Percentiles rank a stretch among this genome's conserved stretches.
Evolutionary conservation across 2,329 filamentous ascomycete species (phyloP).

Genomic region (Beauveria caledonica): DNA sequence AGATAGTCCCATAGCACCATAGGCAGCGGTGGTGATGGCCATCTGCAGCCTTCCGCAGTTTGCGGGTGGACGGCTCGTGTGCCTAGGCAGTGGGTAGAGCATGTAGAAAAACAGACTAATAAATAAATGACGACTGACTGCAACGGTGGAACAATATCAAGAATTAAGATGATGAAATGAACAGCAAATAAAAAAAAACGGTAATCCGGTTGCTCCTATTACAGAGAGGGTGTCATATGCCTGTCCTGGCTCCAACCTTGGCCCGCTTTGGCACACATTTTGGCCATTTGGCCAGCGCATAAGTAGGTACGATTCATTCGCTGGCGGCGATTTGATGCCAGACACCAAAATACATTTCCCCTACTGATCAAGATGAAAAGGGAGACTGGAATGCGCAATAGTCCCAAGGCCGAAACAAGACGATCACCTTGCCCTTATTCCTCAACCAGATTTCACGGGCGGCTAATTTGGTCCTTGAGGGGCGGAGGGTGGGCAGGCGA

Average conservation of each 20-base stretch:
- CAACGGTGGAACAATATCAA: neutral
- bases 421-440: neutral
- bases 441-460: neutral
- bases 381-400: neutral
- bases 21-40: neutral
- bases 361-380: neutral
- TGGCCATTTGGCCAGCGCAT: constrained; percentile 7
- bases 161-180: neutral
- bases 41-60: neutral
- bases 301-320: constrained; percentile 7
- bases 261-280: constrained; percentile 7
- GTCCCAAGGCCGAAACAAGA: neutral
- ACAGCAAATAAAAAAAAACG: neutral
- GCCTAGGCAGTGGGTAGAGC: neutral
- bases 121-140: neutral
- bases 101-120: neutral
- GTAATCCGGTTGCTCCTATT: neutral
- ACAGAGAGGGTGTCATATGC: neutral
- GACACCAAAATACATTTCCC: neutral
- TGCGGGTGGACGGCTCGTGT: neutral
- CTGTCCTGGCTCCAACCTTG: constrained; percentile 6
- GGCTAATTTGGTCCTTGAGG: neutral
- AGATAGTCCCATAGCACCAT: too few species aligned
- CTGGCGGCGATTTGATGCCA: neutral
- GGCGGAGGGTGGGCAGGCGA: neutral